Evolutionary conservation across 1,139 yeast species (phyloP).

Genomic region (Magnusiomyces fungicola): DNA sequence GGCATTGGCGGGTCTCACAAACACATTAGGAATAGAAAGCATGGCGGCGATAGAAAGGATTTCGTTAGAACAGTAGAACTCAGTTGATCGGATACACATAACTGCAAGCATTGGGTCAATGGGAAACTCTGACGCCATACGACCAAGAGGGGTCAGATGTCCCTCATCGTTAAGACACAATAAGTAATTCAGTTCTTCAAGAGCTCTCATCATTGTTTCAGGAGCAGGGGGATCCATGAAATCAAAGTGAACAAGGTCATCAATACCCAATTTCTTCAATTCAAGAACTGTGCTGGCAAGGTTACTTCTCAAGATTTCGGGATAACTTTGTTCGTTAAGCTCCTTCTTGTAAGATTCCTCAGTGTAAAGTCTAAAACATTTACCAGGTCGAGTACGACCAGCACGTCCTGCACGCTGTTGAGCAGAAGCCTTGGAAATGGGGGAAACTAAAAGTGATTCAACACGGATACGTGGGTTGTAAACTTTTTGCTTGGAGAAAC

Average conservation of each 20-base stretch:
- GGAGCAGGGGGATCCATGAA: constrained; percentile 99
- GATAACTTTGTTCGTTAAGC: constrained; percentile 88
- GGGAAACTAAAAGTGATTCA: constrained; percentile 88
- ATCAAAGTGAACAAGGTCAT: constrained; percentile 94
- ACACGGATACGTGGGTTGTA: constrained; percentile 95
- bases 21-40: constrained; percentile 89
- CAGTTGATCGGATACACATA: constrained; percentile 81
- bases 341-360: constrained; percentile 96
- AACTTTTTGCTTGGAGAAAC: constrained; percentile 92
- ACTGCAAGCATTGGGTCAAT: constrained; percentile 94
- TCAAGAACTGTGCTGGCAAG: constrained; percentile 88
- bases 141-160: constrained; percentile 77
- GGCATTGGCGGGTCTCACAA: constrained; percentile 85
- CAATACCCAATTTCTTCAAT: constrained; percentile 86
- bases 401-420: constrained; percentile 99
- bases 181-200: constrained; percentile 87
- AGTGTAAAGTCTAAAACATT: constrained; percentile 91
- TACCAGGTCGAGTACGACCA: constrained; percentile 98
- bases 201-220: constrained; percentile 98
- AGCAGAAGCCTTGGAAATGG: constrained; percentile 94
- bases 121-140: constrained; percentile 88
- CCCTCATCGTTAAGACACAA: constrained; percentile 92
- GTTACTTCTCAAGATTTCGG: constrained; percentile 88
- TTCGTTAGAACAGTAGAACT: constrained; percentile 81
- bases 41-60: constrained; percentile 82